Conservation (phyloP, 2,329 filamentous ascomycete genomes). For the Dactylonectria macrodidyma region DNA sequence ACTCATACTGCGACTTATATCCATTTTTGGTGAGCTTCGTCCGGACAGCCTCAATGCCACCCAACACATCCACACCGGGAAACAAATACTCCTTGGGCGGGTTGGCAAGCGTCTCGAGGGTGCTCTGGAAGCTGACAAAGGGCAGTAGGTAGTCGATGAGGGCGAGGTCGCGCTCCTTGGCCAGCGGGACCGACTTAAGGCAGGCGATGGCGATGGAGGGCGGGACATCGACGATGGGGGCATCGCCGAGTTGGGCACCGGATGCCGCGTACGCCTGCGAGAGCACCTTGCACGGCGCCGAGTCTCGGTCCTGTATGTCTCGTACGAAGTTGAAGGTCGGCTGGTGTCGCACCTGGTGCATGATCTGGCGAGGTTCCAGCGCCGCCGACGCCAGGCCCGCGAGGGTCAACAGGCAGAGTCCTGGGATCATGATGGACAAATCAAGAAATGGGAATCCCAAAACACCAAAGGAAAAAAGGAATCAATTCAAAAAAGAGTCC, state of each 20-base stretch:
- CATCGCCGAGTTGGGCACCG: constrained; percentile 10
- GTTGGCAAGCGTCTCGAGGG: constrained; percentile 42
- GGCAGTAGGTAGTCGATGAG: constrained; percentile 42
- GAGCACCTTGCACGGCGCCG: constrained; percentile 39
- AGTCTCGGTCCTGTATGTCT: constrained; percentile 33
- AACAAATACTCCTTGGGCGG: constrained; percentile 44
- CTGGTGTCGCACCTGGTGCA: constrained; percentile 34
- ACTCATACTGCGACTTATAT: constrained; percentile 43
- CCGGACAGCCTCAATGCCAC: constrained; percentile 37
- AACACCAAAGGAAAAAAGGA: not conserved
- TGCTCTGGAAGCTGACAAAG: constrained; percentile 41
- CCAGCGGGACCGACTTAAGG: constrained; percentile 45
- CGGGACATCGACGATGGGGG: constrained; percentile 31
- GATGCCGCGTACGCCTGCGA: constrained; percentile 37
- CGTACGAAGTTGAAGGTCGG: constrained; percentile 36
- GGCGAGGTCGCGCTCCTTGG: constrained; percentile 43
- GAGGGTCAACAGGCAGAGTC: constrained; percentile 39
- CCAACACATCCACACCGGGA: constrained; percentile 42
- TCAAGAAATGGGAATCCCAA: not conserved
- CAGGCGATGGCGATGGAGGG: constrained; percentile 43
- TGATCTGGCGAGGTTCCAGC: constrained; percentile 42
- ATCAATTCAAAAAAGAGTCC: not conserved
- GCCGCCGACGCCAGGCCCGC: constrained; percentile 35
- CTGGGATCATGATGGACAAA: constrained; percentile 36
- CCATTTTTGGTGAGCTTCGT: constrained; percentile 34